phyloP scores from a whole-genome alignment of 2,329 filamentous ascomycete species.

The Geosmithia morbida region DNA sequence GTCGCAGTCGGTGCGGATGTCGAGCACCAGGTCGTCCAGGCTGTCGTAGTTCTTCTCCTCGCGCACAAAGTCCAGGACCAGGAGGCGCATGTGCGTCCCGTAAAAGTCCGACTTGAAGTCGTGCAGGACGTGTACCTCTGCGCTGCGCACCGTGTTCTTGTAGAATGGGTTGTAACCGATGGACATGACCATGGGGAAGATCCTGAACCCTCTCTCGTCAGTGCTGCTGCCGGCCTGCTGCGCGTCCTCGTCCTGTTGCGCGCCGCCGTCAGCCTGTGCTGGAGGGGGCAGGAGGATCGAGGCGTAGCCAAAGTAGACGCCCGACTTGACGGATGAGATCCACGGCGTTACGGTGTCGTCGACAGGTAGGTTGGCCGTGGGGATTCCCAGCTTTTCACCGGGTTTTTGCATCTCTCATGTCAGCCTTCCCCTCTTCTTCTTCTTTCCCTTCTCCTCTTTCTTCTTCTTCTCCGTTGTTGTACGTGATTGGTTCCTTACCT shows the following conservation, averaged over 20 bases:
- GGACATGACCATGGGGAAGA: conserved; percentile 83
- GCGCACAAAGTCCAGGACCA: conserved; percentile 77
- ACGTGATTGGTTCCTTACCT: conserved; percentile 34
- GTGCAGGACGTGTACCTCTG: conserved; percentile 83
- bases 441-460: too few relatives aligned
- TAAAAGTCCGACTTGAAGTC: conserved; percentile 74
- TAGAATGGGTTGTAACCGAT: conserved; percentile 98
- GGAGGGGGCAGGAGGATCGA: conserved; percentile 54
- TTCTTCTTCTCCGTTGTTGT: neutral
- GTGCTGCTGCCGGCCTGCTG: neutral
- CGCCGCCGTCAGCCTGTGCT: too few relatives aligned
- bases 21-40: conserved; percentile 69
- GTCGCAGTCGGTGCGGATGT: conserved; percentile 80
- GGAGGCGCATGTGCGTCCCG: conserved; percentile 59
- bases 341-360: conserved; percentile 44
- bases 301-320: conserved; percentile 91
- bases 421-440: too few relatives aligned
- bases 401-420: too few relatives aligned
- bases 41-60: conserved; percentile 80
- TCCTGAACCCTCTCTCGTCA: conserved; percentile 10
- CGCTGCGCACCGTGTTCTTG: conserved; percentile 74
- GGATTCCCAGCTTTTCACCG: conserved; percentile 87
- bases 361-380: conserved; percentile 83
- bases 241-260: neutral
- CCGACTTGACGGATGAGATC: conserved; percentile 52